Evolutionary conservation across 768 basidiomycete genomes (phyloP).

Genomic region (Mycena belliarum): DNA sequence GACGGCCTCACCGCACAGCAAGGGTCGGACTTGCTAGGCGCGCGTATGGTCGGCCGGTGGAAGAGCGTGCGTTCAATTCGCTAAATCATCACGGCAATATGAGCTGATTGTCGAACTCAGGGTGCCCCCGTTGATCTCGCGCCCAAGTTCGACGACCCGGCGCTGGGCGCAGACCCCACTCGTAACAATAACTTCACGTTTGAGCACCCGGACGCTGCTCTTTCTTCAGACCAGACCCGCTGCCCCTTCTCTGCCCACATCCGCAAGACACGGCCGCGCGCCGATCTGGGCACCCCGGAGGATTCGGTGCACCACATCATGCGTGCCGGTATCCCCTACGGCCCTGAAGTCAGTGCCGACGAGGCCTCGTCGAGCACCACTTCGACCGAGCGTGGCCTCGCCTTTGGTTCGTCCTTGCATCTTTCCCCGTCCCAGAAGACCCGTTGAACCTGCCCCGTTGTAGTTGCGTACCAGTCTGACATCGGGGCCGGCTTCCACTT

Average conservation of each 20-base stretch:
- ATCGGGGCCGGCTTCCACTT: slow-evolving; percentile 19
- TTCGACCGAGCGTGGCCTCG: slow-evolving; percentile 14
- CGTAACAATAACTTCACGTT: slow-evolving; percentile 17
- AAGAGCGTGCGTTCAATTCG: slow-evolving; percentile 41
- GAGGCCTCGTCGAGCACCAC: slow-evolving; percentile 4
- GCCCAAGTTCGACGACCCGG: slow-evolving; percentile 6
- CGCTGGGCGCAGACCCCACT: slow-evolving; percentile 8
- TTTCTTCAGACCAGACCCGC: slow-evolving; percentile 9
- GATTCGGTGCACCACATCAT: slow-evolving; percentile 27
- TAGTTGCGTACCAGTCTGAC: slow-evolving; percentile 20
- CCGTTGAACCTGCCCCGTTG: too few species aligned
- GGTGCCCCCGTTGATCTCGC: slow-evolving; percentile 14
- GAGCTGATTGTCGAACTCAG: not conserved
- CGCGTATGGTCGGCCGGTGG: slow-evolving; percentile 56
- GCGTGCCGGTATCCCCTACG: slow-evolving; percentile 38
- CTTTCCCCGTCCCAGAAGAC: too few species aligned
- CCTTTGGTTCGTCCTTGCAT: slow-evolving; percentile 13
- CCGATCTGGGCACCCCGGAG: slow-evolving; percentile 19
- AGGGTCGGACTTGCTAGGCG: slow-evolving; percentile 52
- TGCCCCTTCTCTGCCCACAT: slow-evolving; percentile 18
- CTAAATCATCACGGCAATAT: too few species aligned
- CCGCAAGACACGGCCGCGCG: slow-evolving; percentile 27
- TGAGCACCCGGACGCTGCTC: not conserved
- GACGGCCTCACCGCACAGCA: slow-evolving; percentile 37
- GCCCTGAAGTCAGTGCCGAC: slow-evolving; percentile 19